Base-by-base conservation (phyloP, 1,284 basidiomycete genomes). In the Trichosporon asahii region DNA sequence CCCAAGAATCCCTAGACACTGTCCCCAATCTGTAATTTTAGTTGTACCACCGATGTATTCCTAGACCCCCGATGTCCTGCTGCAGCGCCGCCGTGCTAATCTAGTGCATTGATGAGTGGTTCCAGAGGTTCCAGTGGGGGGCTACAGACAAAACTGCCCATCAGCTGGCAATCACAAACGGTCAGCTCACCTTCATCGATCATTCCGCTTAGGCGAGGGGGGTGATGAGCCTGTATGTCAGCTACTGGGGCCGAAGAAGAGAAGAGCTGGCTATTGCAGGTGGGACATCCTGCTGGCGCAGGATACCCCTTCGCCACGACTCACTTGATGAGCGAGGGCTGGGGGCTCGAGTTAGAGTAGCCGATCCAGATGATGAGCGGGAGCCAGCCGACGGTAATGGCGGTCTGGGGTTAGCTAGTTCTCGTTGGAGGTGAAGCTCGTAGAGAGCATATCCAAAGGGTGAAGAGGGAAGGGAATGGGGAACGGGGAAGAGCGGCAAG, bases 311-410 rank as follows among this genome's bases (percentile, higher is more conserved):
- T n/a, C n/a, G n/a, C n/a, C n/a, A 7, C 2, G 3, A 88, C 91
- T 77, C 73, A 94, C 93, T 94, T 95, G 85, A 95, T 95, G 77
- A 95, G 85, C 57, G 93, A 93, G n/a, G 93, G 93, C 78, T 94
- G 93, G 40, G 93, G 93, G 78, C 90, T 91, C 79, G 92, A 93
- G 78, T 90, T 87, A 68, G 90, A 91, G 86, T 92, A 95, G 37
- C 94, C 94, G 78, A 95, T 87, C 83, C 93, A 96, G 77, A 97
- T 95, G 79, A 97, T 92, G 79, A 94, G 86, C 46, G 94, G 94
- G 79, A 97, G 92, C 93, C 94, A 97, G 75, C 90, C 90, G 79
- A 94, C 94, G 84, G 95, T 93, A 70, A 95, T 82, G 76, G 93
- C 87, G 72, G 91, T 93, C 94, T 96, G 77, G 63, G 11, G 67